Percentiles rank a stretch among this genome's conserved stretches.
phyloP scores from a whole-genome alignment of 495 filamentous ascomycete species.

The Tuber aestivum region DNA sequence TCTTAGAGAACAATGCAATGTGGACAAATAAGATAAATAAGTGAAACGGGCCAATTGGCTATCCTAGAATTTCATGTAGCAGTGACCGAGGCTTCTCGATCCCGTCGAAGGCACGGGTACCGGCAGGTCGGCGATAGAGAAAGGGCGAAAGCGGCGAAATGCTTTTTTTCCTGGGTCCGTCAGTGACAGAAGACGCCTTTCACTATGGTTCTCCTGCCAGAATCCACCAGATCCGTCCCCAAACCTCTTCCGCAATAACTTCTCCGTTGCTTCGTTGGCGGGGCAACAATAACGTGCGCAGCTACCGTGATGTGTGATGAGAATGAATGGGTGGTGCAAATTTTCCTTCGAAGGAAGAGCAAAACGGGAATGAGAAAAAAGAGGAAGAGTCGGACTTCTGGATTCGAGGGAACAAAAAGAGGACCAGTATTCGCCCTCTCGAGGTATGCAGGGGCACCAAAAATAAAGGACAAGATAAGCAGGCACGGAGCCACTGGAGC shows the following conservation, averaged over 20 bases:
- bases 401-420: neutral
- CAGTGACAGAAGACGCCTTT: constrained; percentile 24
- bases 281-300: constrained; percentile 5
- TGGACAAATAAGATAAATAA: constrained; percentile 6
- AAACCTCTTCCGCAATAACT: neutral
- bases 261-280: neutral
- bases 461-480: constrained; percentile 28
- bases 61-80: constrained; percentile 22
- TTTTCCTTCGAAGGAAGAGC: neutral
- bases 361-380: neutral
- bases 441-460: constrained; percentile 36
- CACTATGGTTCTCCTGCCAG: constrained; percentile 11
- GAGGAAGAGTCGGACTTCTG: neutral
- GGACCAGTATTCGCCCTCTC: neutral
- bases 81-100: constrained; percentile 30
- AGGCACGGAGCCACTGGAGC: neutral
- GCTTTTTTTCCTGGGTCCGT: constrained; percentile 27
- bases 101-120: constrained; percentile 29
- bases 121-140: constrained; percentile 23
- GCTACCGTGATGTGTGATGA: neutral
- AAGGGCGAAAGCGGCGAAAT: constrained; percentile 20
- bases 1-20: neutral
- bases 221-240: constrained; percentile 10
- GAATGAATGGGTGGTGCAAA: neutral
- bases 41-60: constrained; percentile 24